Conservation (phyloP, 495 filamentous ascomycete genomes). For the Hypomontagnella submonticulosa region DNA sequence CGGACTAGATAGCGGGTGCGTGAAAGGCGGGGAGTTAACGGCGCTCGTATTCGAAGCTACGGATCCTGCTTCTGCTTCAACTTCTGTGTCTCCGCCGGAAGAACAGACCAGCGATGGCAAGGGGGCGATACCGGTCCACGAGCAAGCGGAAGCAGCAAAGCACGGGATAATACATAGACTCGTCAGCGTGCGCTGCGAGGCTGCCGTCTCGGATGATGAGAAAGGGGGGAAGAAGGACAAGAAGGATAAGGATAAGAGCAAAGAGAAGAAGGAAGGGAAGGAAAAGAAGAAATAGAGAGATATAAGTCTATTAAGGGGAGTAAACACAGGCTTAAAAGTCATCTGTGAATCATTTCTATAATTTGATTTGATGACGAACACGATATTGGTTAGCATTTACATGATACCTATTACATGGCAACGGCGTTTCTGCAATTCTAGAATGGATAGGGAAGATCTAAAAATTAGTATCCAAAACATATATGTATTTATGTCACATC, state of each 20-base stretch:
- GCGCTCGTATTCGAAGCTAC: slow-evolving; percentile 75
- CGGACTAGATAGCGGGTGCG: slow-evolving; percentile 86
- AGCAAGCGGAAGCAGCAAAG: slow-evolving; percentile 28
- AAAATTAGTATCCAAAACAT: too few species aligned
- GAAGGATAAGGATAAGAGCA: slow-evolving; percentile 21
- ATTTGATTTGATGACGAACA: neutral
- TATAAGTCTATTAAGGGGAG: neutral
- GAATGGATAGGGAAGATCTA: too few species aligned
- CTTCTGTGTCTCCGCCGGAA: neutral
- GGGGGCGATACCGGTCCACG: neutral
- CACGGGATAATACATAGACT: slow-evolving; percentile 39
- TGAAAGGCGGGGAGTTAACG: slow-evolving; percentile 76
- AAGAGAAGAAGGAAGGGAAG: slow-evolving; percentile 29
- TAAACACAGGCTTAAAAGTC: neutral
- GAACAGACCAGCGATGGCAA: slow-evolving; percentile 22
- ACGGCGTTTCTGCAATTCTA: slow-evolving; percentile 12
- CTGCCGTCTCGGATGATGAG: neutral
- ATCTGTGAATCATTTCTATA: neutral
- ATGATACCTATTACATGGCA: slow-evolving; percentile 23
- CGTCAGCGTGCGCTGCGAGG: slow-evolving; percentile 43
- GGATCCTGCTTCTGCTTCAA: neutral
- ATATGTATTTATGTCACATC: neutral
- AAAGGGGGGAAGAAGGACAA: slow-evolving; percentile 17
- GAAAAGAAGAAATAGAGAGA: slow-evolving; percentile 33
- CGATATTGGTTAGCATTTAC: neutral